These are phyloP conservation scores for Steccherinum ochraceum DNA, from an alignment of 768 basidiomycete genomes.

Conservation along the genomic window DNA sequence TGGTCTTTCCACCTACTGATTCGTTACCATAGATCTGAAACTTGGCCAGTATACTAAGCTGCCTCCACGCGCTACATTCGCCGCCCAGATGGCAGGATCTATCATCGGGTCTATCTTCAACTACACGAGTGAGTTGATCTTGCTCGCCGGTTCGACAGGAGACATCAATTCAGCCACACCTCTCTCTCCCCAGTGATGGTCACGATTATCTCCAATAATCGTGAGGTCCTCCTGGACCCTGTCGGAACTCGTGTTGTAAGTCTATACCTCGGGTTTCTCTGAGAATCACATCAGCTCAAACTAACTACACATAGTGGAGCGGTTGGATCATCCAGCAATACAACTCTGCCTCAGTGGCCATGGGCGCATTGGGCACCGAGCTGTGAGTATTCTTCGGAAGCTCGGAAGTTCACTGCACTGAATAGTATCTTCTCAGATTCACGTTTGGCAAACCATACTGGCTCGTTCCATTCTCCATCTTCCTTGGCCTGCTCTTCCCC, in stretches of 20 bases:
- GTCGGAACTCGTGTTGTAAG: slow-evolving; percentile 41
- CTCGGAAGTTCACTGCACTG: no score
- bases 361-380: slow-evolving; percentile 48
- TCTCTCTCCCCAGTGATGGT: slow-evolving; percentile 36
- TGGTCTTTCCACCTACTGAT: background rate
- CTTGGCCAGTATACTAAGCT: slow-evolving; percentile 51
- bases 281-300: no score
- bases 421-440: slow-evolving; percentile 28
- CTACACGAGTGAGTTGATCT: slow-evolving; percentile 33
- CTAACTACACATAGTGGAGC: slow-evolving; percentile 30
- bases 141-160: background rate
- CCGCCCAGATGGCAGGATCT: slow-evolving; percentile 42
- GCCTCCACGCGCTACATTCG: slow-evolving; percentile 43
- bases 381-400: no score
- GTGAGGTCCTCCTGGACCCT: slow-evolving; percentile 40
- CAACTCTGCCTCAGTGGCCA: slow-evolving; percentile 49
- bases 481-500: slow-evolving; percentile 43
- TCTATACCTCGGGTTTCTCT: background rate
- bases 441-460: slow-evolving; percentile 40
- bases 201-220: slow-evolving; percentile 39
- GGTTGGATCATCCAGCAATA: slow-evolving; percentile 48
- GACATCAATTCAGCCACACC: background rate
- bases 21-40: slow-evolving; percentile 32
- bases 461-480: slow-evolving; percentile 42
- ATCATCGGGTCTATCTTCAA: slow-evolving; percentile 47